Evolutionary conservation across 371 early-diverging fungal species (phyloP).

Genomic region (Fennellomyces sp.): DNA sequence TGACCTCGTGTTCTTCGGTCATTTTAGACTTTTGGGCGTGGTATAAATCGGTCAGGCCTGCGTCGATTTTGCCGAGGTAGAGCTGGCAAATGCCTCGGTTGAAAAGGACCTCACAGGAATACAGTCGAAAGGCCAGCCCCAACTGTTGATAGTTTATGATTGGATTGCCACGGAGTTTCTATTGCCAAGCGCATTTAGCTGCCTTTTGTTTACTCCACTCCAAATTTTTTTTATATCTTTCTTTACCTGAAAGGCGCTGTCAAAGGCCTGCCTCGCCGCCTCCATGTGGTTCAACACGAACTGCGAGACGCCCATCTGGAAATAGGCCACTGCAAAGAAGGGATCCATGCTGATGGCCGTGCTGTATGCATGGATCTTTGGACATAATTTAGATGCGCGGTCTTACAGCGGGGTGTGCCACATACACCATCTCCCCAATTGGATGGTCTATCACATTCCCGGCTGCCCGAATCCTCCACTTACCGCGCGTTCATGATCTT

Average conservation of each 20-base stretch:
- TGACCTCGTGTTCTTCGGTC: slow-evolving; percentile 74
- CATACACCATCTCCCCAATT: neutral
- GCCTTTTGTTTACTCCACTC: no score
- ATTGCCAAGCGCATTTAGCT: no score
- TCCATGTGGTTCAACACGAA: slow-evolving; percentile 66
- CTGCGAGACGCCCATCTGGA: slow-evolving; percentile 87
- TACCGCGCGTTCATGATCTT: slow-evolving; percentile 85
- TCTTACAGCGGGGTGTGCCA: neutral
- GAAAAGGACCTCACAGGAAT: slow-evolving; percentile 86
- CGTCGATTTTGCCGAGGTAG: slow-evolving; percentile 72
- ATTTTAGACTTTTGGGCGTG: slow-evolving; percentile 71
- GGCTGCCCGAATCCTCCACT: slow-evolving; percentile 24
- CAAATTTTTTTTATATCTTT: neutral
- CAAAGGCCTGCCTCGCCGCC: slow-evolving; percentile 75
- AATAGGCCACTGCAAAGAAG: slow-evolving; percentile 91
- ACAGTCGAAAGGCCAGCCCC: slow-evolving; percentile 86
- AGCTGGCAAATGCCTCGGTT: slow-evolving; percentile 88
- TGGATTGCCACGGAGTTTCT: slow-evolving; percentile 87
- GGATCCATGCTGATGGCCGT: slow-evolving; percentile 80
- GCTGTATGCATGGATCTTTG: slow-evolving; percentile 73
- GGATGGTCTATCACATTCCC: slow-evolving; percentile 5
- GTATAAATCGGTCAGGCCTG: slow-evolving; percentile 77
- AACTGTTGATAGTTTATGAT: slow-evolving; percentile 95
- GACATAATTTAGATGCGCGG: slow-evolving; percentile 6
- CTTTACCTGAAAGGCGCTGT: slow-evolving; percentile 64